Conservation (phyloP, 306 rosid genomes). For the Rosa chinensis region DNA sequence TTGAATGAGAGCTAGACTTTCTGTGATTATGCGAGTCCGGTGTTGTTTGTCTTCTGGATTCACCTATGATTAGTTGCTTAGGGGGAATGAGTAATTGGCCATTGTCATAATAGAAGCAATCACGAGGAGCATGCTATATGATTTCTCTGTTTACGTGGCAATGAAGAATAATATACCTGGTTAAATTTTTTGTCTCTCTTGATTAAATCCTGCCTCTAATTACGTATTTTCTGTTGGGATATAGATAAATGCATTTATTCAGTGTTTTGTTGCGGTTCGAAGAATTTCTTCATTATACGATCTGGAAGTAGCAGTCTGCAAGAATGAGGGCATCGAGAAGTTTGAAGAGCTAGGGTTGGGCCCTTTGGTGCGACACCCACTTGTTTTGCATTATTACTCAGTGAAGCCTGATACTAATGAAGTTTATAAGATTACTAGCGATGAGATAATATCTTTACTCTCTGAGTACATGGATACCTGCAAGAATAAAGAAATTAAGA, state of each 20-base stretch:
- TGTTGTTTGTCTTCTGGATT: background rate
- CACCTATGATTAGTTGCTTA: background rate
- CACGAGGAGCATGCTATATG: background rate
- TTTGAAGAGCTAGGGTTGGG: slow-evolving; percentile 80
- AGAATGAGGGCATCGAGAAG: slow-evolving; percentile 56
- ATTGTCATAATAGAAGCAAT: too few relatives aligned
- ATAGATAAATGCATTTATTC: slow-evolving; percentile 84
- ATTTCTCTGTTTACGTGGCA: background rate
- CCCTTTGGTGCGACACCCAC: slow-evolving; percentile 76
- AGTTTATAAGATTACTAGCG: slow-evolving; percentile 60
- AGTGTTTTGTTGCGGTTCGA: slow-evolving; percentile 84
- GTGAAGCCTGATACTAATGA: slow-evolving; percentile 45
- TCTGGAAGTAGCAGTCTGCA: slow-evolving; percentile 73
- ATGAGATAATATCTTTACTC: slow-evolving; percentile 54
- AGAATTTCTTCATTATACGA: slow-evolving; percentile 68
- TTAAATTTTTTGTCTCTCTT: background rate
- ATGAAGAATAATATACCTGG: background rate
- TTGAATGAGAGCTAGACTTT: background rate
- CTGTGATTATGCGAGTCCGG: background rate
- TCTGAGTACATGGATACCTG: slow-evolving; percentile 28
- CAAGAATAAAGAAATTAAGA: slow-evolving; percentile 30
- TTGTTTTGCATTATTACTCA: slow-evolving; percentile 70
- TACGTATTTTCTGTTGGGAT: slow-evolving; percentile 26
- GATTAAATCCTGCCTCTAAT: slow-evolving; percentile 3
- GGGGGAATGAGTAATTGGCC: too few relatives aligned